Percentiles rank a stretch among this genome's conserved stretches.
phyloP scores from a whole-genome alignment of 1,284 basidiomycete genomes.

The Rhodotorula sp. region DNA sequence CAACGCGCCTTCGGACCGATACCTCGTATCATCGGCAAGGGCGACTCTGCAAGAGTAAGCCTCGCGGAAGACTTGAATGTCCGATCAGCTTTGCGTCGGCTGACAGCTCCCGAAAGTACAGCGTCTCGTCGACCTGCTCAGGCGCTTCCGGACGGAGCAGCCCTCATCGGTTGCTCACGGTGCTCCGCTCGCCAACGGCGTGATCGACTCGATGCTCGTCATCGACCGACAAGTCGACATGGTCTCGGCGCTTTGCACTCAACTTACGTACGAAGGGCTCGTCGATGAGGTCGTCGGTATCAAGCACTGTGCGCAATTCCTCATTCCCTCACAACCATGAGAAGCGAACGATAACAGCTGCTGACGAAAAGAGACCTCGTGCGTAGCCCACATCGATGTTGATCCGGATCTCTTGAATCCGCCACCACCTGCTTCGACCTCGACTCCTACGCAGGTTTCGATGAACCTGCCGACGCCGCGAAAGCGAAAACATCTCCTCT shows the following conservation, averaged over 20 bases:
- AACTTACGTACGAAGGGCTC: slow-evolving; percentile 94
- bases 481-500: slow-evolving; percentile 41
- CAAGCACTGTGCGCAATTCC: slow-evolving; percentile 66
- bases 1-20: slow-evolving; percentile 86
- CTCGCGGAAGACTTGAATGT: slow-evolving; percentile 24
- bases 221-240: slow-evolving; percentile 91
- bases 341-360: neutral
- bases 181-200: slow-evolving; percentile 41
- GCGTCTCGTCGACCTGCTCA: slow-evolving; percentile 73
- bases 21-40: slow-evolving; percentile 90
- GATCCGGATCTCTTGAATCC: slow-evolving; percentile 69
- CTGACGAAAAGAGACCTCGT: neutral
- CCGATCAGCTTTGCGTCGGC: neutral
- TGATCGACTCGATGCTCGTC: slow-evolving; percentile 81
- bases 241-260: slow-evolving; percentile 91
- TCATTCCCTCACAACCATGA: neutral
- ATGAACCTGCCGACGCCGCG: slow-evolving; percentile 44
- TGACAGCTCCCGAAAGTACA: neutral
- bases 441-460: slow-evolving; percentile 61
- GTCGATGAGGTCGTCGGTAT: slow-evolving; percentile 92
- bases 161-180: slow-evolving; percentile 26
- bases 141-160: slow-evolving; percentile 56
- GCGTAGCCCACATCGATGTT: slow-evolving; percentile 80
- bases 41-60: slow-evolving; percentile 77
- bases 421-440: slow-evolving; percentile 58